phyloP scores from a whole-genome alignment of 495 filamentous ascomycete species.

The Xylaria sp. region DNA sequence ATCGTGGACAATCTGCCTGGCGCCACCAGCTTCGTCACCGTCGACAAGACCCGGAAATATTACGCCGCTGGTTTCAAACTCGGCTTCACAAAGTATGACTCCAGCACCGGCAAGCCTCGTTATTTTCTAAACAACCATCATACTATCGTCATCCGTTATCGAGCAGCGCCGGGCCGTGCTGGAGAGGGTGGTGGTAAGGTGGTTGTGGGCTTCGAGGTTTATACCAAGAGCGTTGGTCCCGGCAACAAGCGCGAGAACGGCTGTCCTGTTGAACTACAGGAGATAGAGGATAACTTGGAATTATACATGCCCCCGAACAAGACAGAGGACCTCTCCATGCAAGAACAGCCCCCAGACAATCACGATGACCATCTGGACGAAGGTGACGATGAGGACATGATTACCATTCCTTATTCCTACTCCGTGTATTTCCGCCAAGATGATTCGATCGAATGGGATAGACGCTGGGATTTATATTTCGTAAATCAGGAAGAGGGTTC shows the following conservation, averaged over 20 bases:
- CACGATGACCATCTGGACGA: conserved; percentile 56
- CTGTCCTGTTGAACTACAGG: conserved; percentile 71
- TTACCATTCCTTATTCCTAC: conserved; percentile 89
- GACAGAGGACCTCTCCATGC: conserved; percentile 57
- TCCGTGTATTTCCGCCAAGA: conserved; percentile 94
- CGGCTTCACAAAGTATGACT: conserved; percentile 74
- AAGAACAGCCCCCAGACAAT: conserved; percentile 68
- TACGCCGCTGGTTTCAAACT: conserved; percentile 97
- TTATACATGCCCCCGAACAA: conserved; percentile 69
- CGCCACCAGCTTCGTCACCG: conserved; percentile 90
- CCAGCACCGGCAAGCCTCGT: conserved; percentile 64
- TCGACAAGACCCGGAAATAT: conserved; percentile 87
- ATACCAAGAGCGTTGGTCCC: conserved; percentile 81
- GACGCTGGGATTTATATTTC: conserved; percentile 93
- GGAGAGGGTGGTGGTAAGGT: conserved; percentile 78
- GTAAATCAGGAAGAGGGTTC: conserved; percentile 87
- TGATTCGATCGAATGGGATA: conserved; percentile 79
- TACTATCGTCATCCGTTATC: conserved; percentile 85
- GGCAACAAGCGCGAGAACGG: conserved; percentile 64
- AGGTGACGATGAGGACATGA: conserved; percentile 68
- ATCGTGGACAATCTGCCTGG: conserved; percentile 95
- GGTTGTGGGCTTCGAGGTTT: conserved; percentile 92
- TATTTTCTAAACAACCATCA: conserved; percentile 93
- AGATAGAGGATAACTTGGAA: conserved; percentile 68
- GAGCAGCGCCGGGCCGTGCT: conserved; percentile 70